Evolutionary conservation across 257 asterid species (phyloP).

Genomic region (Salvia rosmarinus): DNA sequence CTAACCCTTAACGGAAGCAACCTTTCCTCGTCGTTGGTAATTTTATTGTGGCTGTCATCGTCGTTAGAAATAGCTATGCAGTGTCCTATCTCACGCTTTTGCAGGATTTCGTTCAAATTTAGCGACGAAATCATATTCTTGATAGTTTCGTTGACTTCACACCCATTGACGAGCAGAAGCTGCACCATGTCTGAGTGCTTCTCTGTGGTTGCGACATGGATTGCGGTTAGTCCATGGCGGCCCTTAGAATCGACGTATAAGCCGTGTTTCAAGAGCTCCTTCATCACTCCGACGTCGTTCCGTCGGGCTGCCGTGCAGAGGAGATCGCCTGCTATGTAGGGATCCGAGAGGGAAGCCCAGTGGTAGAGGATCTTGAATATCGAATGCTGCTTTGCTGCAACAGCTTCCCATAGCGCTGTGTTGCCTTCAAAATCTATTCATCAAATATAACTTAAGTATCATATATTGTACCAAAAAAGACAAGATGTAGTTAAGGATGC

Average conservation of each 20-base stretch:
- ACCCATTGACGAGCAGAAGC: slow-evolving; percentile 77
- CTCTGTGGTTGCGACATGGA: slow-evolving; percentile 60
- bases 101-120: slow-evolving; percentile 55
- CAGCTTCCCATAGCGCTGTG: slow-evolving; percentile 86
- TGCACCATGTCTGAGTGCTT: slow-evolving; percentile 65
- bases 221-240: slow-evolving; percentile 70
- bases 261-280: slow-evolving; percentile 71
- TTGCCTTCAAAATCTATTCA: slow-evolving; percentile 61
- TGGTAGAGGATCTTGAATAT: slow-evolving; percentile 73
- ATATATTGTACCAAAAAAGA: too few relatives aligned
- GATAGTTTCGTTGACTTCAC: slow-evolving; percentile 53
- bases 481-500: too few relatives aligned
- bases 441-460: neutral
- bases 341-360: slow-evolving; percentile 85
- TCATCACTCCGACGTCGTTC: slow-evolving; percentile 56
- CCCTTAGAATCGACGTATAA: slow-evolving; percentile 71
- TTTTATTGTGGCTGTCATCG: slow-evolving; percentile 26
- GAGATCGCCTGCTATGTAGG: slow-evolving; percentile 77
- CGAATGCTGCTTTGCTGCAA: slow-evolving; percentile 69
- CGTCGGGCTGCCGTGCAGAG: slow-evolving; percentile 74
- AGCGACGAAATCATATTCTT: slow-evolving; percentile 39
- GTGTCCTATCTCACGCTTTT: slow-evolving; percentile 68
- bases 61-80: slow-evolving; percentile 47
- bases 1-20: slow-evolving; percentile 50
- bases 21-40: slow-evolving; percentile 7